Percentiles rank a stretch among this genome's conserved stretches.
These are phyloP conservation scores for Ascochyta pisi DNA, from an alignment of 2,329 filamentous ascomycete species.

Conservation along the genomic window DNA sequence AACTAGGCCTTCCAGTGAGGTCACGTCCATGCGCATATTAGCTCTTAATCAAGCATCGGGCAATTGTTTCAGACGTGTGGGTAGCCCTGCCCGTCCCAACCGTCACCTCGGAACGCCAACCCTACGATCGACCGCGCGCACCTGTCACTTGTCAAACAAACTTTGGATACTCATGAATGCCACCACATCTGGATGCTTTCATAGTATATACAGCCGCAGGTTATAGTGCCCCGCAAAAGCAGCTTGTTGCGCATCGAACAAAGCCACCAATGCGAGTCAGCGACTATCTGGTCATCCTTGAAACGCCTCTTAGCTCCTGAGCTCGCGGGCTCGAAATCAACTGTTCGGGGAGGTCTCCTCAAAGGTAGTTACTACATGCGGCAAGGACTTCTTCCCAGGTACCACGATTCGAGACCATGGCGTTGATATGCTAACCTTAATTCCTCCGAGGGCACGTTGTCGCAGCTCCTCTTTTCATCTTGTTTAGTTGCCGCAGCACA, in stretches of 20 bases:
- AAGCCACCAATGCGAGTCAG: conserved; percentile 25
- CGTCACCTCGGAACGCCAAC: conserved; percentile 12
- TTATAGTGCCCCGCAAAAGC: conserved; percentile 10
- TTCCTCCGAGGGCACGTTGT: conserved; percentile 14
- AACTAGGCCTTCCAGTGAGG: conserved; percentile 8
- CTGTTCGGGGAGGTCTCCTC: neutral
- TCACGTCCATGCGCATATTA: conserved; percentile 24
- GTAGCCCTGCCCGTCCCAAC: conserved; percentile 7
- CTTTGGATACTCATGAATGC: conserved; percentile 1
- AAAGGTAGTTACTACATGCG: conserved; percentile 1
- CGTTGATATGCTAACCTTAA: conserved; percentile 2
- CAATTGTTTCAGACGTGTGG: conserved; percentile 27
- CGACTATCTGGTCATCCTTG: neutral
- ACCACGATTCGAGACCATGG: conserved; percentile 10
- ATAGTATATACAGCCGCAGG: conserved; percentile 13
- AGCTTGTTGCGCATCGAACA: neutral
- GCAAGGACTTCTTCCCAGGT: conserved; percentile 15
- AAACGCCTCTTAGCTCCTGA: neutral
- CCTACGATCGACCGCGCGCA: conserved; percentile 7
- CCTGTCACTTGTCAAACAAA: conserved; percentile 6
- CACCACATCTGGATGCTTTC: neutral
- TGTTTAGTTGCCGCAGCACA: conserved; percentile 2
- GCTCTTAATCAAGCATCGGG: conserved; percentile 30
- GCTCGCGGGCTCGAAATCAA: neutral
- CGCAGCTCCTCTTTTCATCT: conserved; percentile 17